Base-by-base conservation (phyloP, 345 rosid species). In the Boechera stricta region DNA sequence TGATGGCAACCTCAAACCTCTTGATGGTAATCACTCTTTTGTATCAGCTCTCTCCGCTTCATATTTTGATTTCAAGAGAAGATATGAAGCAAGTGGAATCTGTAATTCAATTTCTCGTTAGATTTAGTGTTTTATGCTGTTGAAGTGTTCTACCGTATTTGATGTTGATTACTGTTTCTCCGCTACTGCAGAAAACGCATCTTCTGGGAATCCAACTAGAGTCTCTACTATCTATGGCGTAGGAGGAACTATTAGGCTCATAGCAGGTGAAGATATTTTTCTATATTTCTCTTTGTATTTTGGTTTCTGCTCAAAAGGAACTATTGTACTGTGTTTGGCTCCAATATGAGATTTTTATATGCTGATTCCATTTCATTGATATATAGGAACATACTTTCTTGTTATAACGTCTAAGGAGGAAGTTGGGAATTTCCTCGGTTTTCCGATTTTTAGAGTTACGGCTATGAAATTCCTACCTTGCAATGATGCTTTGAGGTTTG, bases 391-490 rank as follows among this genome's bases (percentile, higher is more conserved):
- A 41, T 89, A 94, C 73, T 31, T 92, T 57, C 90, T 94, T 7
- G 88, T 94, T 24, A 85, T 94, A 64, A 89, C 93, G 53, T 87
- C 97, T 4, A 84, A 88, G 74, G 83, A 86, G 74, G 90, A 88
- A 79, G 94, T 83, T 39, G 94, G 96, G 12, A 69, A 60, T 16
- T 94, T 85, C 77, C 90, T 89, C n/a, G 92, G 96, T 64, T 87
- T 78, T 73, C 94, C 97, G 3, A 86, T 94, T 74, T 90, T 81
- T 71, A 82, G 83, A 69, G 87, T 86, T 24, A 79, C 67, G 4
- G 87, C 94, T 54, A 94, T 92, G 98, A 90, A 81, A 68, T 92
- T 92, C 60, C 79, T 92, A 26, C 79, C 88, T 77, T 94, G 98
- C 86, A 94, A 88, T 55, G 90, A 85, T 77, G 89, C 82, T 36